phyloP scores from a whole-genome alignment of 345 rosid species.

The Camelina hispida region DNA sequence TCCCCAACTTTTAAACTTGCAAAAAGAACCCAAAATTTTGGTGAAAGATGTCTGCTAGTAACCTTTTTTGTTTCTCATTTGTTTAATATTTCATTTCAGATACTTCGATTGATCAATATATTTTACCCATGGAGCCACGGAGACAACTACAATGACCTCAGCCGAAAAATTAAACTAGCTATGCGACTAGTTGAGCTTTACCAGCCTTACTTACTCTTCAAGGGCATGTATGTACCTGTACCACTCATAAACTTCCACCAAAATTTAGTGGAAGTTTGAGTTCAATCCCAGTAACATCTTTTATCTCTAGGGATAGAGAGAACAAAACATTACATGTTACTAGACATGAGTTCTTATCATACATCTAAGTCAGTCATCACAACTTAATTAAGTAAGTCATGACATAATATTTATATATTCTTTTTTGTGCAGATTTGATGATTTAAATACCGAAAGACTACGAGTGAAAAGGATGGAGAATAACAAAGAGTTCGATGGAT shows the following conservation, averaged over 20 bases:
- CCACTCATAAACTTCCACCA: constrained; percentile 2
- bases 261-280: too few species aligned
- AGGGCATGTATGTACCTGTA: constrained; percentile 75
- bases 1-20: not conserved
- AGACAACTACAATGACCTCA: constrained; percentile 40
- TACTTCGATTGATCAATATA: constrained; percentile 40
- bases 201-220: constrained; percentile 84
- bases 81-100: constrained; percentile 17
- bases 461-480: constrained; percentile 48
- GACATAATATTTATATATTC: not conserved
- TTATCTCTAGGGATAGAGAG: not conserved
- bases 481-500: constrained; percentile 48
- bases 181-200: constrained; percentile 80
- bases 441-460: constrained; percentile 62
- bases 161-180: constrained; percentile 53
- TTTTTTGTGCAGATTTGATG: constrained; percentile 66
- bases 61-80: too few species aligned
- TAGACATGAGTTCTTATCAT: not conserved
- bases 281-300: constrained; percentile 16
- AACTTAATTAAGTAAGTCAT: not conserved
- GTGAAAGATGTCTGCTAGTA: too few species aligned
- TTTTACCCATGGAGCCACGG: constrained; percentile 46
- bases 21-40: not conserved
- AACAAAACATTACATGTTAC: not conserved
- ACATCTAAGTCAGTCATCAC: not conserved